Conservation (phyloP, 352 stramenopile species). For the Pythium folliculosum region DNA sequence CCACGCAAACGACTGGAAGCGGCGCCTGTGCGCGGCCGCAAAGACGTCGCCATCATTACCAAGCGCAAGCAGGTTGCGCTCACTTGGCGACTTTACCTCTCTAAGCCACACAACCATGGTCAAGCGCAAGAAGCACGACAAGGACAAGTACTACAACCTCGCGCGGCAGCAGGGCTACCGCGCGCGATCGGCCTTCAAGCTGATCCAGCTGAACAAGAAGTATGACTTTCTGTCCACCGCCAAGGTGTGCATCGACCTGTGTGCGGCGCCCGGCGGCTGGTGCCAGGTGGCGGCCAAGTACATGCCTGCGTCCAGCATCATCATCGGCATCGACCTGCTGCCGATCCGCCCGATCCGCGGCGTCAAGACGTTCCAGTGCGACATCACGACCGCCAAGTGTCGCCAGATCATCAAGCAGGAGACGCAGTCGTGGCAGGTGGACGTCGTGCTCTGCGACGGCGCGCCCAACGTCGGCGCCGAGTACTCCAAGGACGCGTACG, state of each 20-base stretch:
- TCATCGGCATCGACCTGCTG: conserved; percentile 97
- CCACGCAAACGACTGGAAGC: conserved; percentile 33
- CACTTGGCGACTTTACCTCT: conserved; percentile 26
- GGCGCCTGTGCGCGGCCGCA: background rate
- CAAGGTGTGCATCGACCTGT: conserved; percentile 98
- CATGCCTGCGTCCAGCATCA: conserved; percentile 95
- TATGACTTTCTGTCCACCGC: conserved; percentile 97
- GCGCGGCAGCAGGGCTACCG: conserved; percentile 98
- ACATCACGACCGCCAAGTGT: conserved; percentile 93
- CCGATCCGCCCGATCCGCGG: conserved; percentile 96
- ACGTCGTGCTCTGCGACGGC: conserved; percentile 99
- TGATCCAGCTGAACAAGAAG: conserved; percentile 99
- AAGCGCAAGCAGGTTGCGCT: background rate
- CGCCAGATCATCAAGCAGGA: conserved; percentile 93
- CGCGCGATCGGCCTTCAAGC: conserved; percentile 98
- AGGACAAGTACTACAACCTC: conserved; percentile 99
- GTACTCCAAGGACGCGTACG: conserved; percentile 99
- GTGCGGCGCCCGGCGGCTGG: conserved; percentile 98
- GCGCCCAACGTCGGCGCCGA: conserved; percentile 98
- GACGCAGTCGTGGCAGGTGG: conserved; percentile 91
- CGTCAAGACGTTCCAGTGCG: conserved; percentile 97
- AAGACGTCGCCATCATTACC: no score
- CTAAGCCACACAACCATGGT: conserved; percentile 52
- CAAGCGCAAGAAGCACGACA: conserved; percentile 98
- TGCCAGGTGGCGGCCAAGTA: conserved; percentile 93